These are phyloP conservation scores for Melastoma candidum DNA, from an alignment of 441 rosid genomes.

Conservation along the genomic window DNA sequence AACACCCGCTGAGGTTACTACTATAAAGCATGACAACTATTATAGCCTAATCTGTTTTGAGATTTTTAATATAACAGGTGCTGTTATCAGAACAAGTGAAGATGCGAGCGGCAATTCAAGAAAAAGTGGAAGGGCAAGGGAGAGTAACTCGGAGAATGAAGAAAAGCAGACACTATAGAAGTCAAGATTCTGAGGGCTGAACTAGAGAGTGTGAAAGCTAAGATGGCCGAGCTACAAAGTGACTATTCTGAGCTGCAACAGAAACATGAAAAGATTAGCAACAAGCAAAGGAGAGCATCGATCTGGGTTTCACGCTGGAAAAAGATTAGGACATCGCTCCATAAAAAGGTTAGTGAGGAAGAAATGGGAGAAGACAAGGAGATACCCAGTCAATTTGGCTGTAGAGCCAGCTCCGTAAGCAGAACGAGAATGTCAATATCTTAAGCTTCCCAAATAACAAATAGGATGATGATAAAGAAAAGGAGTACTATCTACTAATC, in stretches of 20 bases:
- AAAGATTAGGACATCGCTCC: conserved; percentile 45
- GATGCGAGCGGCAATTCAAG: conserved; percentile 61
- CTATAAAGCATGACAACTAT: background rate
- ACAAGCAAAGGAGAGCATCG: conserved; percentile 27
- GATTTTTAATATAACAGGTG: conserved; percentile 34
- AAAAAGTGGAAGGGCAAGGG: conserved; percentile 32
- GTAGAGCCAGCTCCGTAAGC: background rate
- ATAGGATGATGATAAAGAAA: no score
- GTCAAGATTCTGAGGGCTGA: conserved; percentile 41
- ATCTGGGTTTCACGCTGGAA: conserved; percentile 36
- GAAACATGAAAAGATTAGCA: conserved; percentile 39
- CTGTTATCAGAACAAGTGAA: conserved; percentile 67
- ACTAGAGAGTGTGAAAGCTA: conserved; percentile 43
- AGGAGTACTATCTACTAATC: no score
- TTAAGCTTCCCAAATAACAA: conserved; percentile 1
- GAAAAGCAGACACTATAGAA: conserved; percentile 30
- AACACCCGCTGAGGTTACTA: no score
- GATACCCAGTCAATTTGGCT: conserved; percentile 16
- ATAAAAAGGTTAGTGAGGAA: conserved; percentile 30
- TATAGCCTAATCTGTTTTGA: background rate
- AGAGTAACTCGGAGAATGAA: conserved; percentile 34
- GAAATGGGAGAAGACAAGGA: conserved; percentile 20
- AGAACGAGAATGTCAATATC: conserved; percentile 5
- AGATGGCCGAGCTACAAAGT: conserved; percentile 54
- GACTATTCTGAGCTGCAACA: conserved; percentile 57